These are phyloP conservation scores for Boletus eberwhitei DNA, from an alignment of 768 basidiomycete species.

Conservation along the genomic window DNA sequence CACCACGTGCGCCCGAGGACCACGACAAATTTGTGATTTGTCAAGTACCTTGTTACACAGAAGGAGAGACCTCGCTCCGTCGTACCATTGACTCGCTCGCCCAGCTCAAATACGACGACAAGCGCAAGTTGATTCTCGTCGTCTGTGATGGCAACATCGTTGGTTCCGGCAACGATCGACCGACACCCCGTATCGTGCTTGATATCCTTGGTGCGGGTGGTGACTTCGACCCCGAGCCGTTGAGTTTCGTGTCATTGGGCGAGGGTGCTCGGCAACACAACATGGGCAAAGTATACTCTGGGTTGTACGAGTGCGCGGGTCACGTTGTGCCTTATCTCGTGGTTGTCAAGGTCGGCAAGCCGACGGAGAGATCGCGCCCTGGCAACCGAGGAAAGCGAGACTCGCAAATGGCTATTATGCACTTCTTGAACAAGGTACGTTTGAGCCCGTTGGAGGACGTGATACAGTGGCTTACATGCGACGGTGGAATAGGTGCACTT, in stretches of 20 bases:
- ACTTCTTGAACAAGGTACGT: slow-evolving; percentile 91
- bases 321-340: slow-evolving; percentile 96
- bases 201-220: slow-evolving; percentile 96
- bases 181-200: slow-evolving; percentile 93
- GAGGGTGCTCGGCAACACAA: slow-evolving; percentile 96
- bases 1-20: slow-evolving; percentile 81
- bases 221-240: slow-evolving; percentile 88
- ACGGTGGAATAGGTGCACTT: slow-evolving; percentile 75
- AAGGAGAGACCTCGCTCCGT: slow-evolving; percentile 83
- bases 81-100: slow-evolving; percentile 93
- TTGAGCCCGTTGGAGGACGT: neutral
- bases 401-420: slow-evolving; percentile 94
- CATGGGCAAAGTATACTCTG: slow-evolving; percentile 97
- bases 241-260: slow-evolving; percentile 91
- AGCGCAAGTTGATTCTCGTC: slow-evolving; percentile 89
- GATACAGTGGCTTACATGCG: neutral
- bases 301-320: slow-evolving; percentile 88
- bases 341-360: slow-evolving; percentile 92
- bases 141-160: slow-evolving; percentile 99
- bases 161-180: slow-evolving; percentile 93
- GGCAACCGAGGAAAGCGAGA: slow-evolving; percentile 99
- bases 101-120: slow-evolving; percentile 95
- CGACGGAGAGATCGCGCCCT: slow-evolving; percentile 86
- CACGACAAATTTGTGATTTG: slow-evolving; percentile 98
- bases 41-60: slow-evolving; percentile 98